These are phyloP conservation scores for Ceratonia siliqua DNA, from an alignment of 306 rosid genomes.

Conservation along the genomic window DNA sequence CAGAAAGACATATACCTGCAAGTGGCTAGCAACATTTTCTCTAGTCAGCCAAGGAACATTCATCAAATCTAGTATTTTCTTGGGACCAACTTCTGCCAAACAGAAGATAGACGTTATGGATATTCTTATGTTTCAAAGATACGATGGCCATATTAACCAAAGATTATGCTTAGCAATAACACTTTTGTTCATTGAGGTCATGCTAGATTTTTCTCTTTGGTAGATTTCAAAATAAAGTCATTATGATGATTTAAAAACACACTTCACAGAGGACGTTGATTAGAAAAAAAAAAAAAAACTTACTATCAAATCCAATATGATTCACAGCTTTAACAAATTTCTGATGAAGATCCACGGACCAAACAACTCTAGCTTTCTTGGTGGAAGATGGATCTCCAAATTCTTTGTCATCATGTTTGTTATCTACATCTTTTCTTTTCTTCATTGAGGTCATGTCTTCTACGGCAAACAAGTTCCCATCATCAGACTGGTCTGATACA, in stretches of 20 bases:
- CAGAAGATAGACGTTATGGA: conserved; percentile 50
- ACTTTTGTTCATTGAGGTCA: conserved; percentile 7
- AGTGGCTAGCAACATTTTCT: conserved; percentile 98
- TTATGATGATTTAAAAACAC: conserved; percentile 17
- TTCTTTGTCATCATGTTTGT: conserved; percentile 72
- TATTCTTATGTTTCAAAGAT: conserved; percentile 22
- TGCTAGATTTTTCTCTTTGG: not conserved
- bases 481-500: conserved; percentile 77
- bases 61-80: conserved; percentile 93
- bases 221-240: not conserved
- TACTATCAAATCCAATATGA: conserved; percentile 95
- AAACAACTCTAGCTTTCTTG: conserved; percentile 92
- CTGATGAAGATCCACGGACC: conserved; percentile 99
- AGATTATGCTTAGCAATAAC: conserved; percentile 15
- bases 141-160: conserved; percentile 34
- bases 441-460: conserved; percentile 63
- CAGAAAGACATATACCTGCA: conserved; percentile 61
- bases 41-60: conserved; percentile 90
- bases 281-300: too few relatives aligned
- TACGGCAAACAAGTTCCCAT: conserved; percentile 54
- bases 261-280: conserved; percentile 14
- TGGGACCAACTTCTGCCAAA: conserved; percentile 98
- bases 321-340: conserved; percentile 95
- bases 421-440: conserved; percentile 79
- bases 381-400: conserved; percentile 65